Base-by-base conservation (phyloP, 1,284 basidiomycete species). In the Phaffia rhodozyma region DNA sequence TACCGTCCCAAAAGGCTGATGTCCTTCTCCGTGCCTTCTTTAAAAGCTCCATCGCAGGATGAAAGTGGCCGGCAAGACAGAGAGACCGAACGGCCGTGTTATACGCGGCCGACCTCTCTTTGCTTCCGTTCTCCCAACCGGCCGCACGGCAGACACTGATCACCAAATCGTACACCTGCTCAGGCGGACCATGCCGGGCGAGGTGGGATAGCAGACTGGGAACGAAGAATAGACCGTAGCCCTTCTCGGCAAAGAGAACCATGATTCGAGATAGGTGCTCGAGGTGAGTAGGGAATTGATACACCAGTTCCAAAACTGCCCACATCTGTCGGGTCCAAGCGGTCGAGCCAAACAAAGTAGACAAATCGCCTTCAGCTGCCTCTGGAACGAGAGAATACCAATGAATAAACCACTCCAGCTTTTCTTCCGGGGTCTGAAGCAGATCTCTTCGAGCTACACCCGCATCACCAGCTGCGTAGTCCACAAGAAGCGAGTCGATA, bases 321-420 rank as follows among this genome's bases (percentile, higher is more conserved):
- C 30, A 25, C 56, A 53, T 57, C 11, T 38, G 27, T 13, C 47
- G 30, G 7, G 43, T 29, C 38, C 54, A 62, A 16, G 47, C 25
- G 25, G 29, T 53, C 51, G 51, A 53, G 20, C 51, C 25, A 23
- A 30, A 53, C 51, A 25, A 53, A 43, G 57, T 23, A 58, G 57
- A 30, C 50, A 58, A 34, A 43, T 49, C n/a, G 57, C 57, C 23
- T 58, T 30, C 38, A 11, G 13, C 13, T 43, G 38, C 38, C 11
- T 5, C 57, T 4, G 61, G 61, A 7, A 64, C 23, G 29, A 64
- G 43, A 23, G 62, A 64, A 34, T 53, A 53, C 58, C 58, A 64
- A 23, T 59, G 62, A 50, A 64, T 55, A 38, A 64, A 64, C 62
- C 62, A 64, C 20, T 64, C 62, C 3, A 64, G 52, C 29, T 58